phyloP scores from a whole-genome alignment of 441 rosid genomes.

The Melianthus villosus region DNA sequence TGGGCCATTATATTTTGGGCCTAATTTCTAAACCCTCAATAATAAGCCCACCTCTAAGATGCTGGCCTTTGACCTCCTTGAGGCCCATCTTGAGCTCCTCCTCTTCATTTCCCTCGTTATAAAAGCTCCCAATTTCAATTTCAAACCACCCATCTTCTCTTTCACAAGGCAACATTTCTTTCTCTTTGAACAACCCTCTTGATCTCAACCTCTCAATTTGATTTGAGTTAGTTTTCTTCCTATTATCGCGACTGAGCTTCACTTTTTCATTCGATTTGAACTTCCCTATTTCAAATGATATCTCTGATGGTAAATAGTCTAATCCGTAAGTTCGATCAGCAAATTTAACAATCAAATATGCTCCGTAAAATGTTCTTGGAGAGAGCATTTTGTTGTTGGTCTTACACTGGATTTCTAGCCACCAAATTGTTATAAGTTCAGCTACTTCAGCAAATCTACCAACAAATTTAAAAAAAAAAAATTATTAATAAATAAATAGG shows the following conservation, averaged over 20 bases:
- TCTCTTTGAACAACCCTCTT: too few relatives aligned
- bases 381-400: constrained; percentile 19
- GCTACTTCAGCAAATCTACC: constrained; percentile 30
- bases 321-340: constrained; percentile 25
- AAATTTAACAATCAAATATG: constrained; percentile 22
- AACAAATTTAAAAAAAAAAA: too few relatives aligned
- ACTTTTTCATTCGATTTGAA: constrained; percentile 8
- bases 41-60: constrained; percentile 40
- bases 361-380: constrained; percentile 17
- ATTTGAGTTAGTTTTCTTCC: too few relatives aligned
- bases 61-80: constrained; percentile 24
- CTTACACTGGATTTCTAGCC: constrained; percentile 30
- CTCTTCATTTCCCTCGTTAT: constrained; percentile 8
- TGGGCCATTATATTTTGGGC: constrained; percentile 16
- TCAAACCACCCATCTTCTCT: constrained; percentile 38
- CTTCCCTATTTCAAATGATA: constrained; percentile 16
- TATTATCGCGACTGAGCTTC: constrained; percentile 6
- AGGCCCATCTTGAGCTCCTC: constrained; percentile 23
- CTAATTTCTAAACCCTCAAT: constrained; percentile 35
- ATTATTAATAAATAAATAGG: too few relatives aligned
- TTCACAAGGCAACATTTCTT: constrained; percentile 1
- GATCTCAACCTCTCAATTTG: too few relatives aligned
- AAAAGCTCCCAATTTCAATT: constrained; percentile 35
- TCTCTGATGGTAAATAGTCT: constrained; percentile 21
- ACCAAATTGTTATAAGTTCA: constrained; percentile 29